Evolutionary conservation across 2,329 filamentous ascomycete species (phyloP).

Genomic region (Xylaria sp.): DNA sequence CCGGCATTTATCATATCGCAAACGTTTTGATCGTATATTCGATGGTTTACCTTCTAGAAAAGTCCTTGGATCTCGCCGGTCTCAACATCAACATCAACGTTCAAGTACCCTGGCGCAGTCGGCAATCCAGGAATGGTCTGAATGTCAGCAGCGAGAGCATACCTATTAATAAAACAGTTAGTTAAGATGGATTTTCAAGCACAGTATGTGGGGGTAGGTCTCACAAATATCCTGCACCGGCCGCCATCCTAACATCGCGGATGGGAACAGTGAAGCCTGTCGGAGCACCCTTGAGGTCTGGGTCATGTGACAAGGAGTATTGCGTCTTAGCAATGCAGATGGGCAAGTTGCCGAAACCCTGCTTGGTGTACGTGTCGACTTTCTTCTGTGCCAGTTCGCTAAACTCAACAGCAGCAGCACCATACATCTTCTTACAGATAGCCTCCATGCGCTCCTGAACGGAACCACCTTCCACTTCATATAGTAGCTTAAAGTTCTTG

Average conservation of each 20-base stretch:
- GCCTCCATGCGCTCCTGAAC: slow-evolving; percentile 90
- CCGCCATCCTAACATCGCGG: slow-evolving; percentile 91
- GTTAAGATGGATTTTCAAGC: slow-evolving; percentile 39
- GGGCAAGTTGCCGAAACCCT: slow-evolving; percentile 91
- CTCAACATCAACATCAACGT: slow-evolving; percentile 85
- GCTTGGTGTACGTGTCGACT: slow-evolving; percentile 91
- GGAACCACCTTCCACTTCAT: slow-evolving; percentile 75
- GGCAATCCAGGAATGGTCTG: slow-evolving; percentile 97
- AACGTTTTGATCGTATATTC: slow-evolving; percentile 1
- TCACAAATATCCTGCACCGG: slow-evolving; percentile 91
- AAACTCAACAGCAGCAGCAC: slow-evolving; percentile 88
- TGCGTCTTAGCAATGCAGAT: slow-evolving; percentile 99
- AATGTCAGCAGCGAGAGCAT: slow-evolving; percentile 95
- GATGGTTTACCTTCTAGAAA: slow-evolving; percentile 70
- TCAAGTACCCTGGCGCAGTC: slow-evolving; percentile 93
- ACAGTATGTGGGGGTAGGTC: slow-evolving; percentile 49
- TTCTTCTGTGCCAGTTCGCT: slow-evolving; percentile 95
- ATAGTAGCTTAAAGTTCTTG: slow-evolving; percentile 89
- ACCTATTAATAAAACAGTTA: slow-evolving; percentile 63
- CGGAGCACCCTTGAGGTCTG: slow-evolving; percentile 92
- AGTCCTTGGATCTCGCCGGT: slow-evolving; percentile 89
- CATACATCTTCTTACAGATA: slow-evolving; percentile 95
- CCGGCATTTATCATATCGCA: not conserved
- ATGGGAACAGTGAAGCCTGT: slow-evolving; percentile 95
- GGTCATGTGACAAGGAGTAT: slow-evolving; percentile 94